These are phyloP conservation scores for Phialophora tarda DNA, from an alignment of 2,329 filamentous ascomycete species.

Conservation along the genomic window DNA sequence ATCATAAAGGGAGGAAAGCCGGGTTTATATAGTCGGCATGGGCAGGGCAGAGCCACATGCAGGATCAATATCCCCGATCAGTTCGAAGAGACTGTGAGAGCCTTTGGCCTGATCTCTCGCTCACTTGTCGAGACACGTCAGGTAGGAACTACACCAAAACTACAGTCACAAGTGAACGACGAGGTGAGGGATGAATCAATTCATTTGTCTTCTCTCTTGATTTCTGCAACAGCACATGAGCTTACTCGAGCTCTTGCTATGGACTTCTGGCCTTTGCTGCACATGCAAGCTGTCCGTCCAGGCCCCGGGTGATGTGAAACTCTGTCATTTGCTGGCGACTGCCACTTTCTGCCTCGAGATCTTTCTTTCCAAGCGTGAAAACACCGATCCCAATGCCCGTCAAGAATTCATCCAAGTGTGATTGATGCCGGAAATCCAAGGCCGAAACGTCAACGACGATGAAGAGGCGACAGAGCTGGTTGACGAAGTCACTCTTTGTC, in stretches of 20 bases:
- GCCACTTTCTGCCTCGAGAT: background rate
- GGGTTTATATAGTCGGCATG: background rate
- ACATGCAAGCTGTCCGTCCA: background rate
- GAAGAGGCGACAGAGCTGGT: background rate
- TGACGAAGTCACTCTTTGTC: background rate
- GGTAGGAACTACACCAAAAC: background rate
- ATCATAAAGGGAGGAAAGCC: background rate
- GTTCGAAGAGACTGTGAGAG: background rate
- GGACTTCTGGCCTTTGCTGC: background rate
- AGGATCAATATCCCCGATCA: background rate
- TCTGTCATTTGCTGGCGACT: background rate
- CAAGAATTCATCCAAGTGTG: background rate
- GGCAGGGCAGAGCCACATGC: constrained; percentile 1
- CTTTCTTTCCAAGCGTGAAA: background rate
- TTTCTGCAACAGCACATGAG: background rate
- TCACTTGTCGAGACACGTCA: background rate
- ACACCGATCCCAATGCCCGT: background rate
- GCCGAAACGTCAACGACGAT: background rate
- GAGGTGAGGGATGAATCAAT: background rate
- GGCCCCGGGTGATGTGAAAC: background rate
- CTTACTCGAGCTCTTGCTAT: background rate
- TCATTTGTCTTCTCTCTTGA: constrained; percentile 2
- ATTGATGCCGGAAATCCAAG: background rate
- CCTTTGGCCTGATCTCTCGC: background rate
- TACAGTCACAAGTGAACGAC: background rate